A percentile compares a stretch with the other conserved stretches of the same genome.
Evolutionary conservation across 331 rosid genomes (phyloP).

Genomic region (Phaseolus coccineus): DNA sequence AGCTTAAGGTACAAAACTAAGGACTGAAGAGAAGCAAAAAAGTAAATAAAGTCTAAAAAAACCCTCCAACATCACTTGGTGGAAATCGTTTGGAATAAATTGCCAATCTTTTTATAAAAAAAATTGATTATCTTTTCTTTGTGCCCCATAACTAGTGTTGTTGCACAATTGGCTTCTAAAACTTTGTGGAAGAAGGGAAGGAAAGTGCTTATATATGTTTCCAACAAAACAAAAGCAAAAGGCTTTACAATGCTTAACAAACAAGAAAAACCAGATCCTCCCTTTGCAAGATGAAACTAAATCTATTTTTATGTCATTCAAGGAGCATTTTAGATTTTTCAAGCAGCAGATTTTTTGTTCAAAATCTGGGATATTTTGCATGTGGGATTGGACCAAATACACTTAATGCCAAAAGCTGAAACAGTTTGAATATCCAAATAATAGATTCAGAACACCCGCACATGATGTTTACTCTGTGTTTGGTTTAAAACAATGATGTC

Average conservation of each 20-base stretch:
- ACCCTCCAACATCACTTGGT: background rate
- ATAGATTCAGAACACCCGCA: slow-evolving; percentile 10
- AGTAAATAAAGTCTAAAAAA: background rate
- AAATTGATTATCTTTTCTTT: background rate
- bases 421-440: slow-evolving; percentile 28
- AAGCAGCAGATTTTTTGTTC: background rate
- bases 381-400: slow-evolving; percentile 51
- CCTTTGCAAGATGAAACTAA: slow-evolving; percentile 13
- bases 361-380: slow-evolving; percentile 2
- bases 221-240: slow-evolving; percentile 47
- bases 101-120: too few relatives aligned
- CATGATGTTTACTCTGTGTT: slow-evolving; percentile 23
- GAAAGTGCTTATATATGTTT: slow-evolving; percentile 40
- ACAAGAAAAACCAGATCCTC: slow-evolving; percentile 48
- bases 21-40: background rate
- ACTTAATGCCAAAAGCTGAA: slow-evolving; percentile 14
- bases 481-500: slow-evolving; percentile 37
- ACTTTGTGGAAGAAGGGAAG: slow-evolving; percentile 44
- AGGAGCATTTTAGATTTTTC: background rate
- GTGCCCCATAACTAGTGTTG: slow-evolving; percentile 33
- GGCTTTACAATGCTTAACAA: slow-evolving; percentile 53
- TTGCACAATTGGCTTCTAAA: slow-evolving; percentile 48
- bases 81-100: too few relatives aligned
- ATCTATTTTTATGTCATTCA: slow-evolving; percentile 6
- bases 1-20: slow-evolving; percentile 45